phyloP scores from a whole-genome alignment of 129 eudicot species.

The Artemisia tridentata region DNA sequence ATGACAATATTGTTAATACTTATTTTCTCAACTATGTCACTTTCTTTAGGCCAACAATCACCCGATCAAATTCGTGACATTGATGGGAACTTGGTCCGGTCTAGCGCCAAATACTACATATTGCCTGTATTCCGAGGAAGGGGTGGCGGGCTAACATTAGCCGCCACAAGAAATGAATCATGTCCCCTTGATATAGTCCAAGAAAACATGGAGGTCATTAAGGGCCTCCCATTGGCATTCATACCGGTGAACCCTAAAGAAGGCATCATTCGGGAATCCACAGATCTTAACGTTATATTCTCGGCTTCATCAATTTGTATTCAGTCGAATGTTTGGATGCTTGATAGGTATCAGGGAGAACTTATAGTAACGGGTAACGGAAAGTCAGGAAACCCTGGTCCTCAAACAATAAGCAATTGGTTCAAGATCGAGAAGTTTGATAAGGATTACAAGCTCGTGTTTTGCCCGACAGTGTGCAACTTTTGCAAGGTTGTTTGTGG shows the following conservation, averaged over 20 bases:
- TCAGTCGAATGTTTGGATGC: slow-evolving; percentile 35
- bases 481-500: slow-evolving; percentile 40
- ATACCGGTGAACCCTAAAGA: slow-evolving; percentile 20
- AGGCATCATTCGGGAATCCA: slow-evolving; percentile 36
- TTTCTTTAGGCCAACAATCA: slow-evolving; percentile 15
- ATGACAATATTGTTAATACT: slow-evolving; percentile 17
- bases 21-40: slow-evolving; percentile 23
- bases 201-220: slow-evolving; percentile 23
- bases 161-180: slow-evolving; percentile 18
- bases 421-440: slow-evolving; percentile 46
- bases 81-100: slow-evolving; percentile 29
- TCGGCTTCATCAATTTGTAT: slow-evolving; percentile 16
- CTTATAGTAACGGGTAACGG: not conserved
- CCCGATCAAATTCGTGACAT: slow-evolving; percentile 44
- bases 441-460: slow-evolving; percentile 44
- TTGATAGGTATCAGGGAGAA: slow-evolving; percentile 21
- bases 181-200: slow-evolving; percentile 47
- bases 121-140: slow-evolving; percentile 47
- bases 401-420: slow-evolving; percentile 42
- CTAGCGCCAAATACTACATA: slow-evolving; percentile 46
- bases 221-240: slow-evolving; percentile 35
- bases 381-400: slow-evolving; percentile 33
- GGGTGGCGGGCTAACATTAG: slow-evolving; percentile 54
- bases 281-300: slow-evolving; percentile 38
- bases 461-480: slow-evolving; percentile 44